These are phyloP conservation scores for Tricholoma furcatifolium DNA, from an alignment of 768 basidiomycete genomes.

Conservation along the genomic window DNA sequence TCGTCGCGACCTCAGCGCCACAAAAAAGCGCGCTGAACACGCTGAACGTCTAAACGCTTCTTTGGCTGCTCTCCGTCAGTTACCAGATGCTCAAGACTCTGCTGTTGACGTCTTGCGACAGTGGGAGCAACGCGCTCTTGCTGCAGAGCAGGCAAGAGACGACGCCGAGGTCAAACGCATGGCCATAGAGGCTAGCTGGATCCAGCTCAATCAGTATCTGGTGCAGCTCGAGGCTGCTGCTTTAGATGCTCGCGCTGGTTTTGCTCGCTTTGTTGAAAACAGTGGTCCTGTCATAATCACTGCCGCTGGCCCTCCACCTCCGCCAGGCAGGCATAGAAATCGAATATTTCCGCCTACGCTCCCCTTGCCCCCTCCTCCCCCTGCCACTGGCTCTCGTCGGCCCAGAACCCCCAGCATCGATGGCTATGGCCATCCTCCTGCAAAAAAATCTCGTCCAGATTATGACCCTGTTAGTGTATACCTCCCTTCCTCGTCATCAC, in stretches of 20 bases:
- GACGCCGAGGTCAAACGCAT: constrained; percentile 50
- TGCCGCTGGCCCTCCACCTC: constrained; percentile 23
- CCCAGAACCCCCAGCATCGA: constrained; percentile 38
- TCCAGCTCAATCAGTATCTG: constrained; percentile 48
- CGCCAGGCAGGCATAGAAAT: not conserved
- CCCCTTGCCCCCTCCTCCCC: constrained; percentile 41
- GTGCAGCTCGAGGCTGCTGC: constrained; percentile 41
- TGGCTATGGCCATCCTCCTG: constrained; percentile 42
- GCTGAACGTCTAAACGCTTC: constrained; percentile 42
- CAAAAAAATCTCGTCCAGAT: constrained; percentile 41
- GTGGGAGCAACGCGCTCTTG: constrained; percentile 47
- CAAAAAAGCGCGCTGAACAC: constrained; percentile 49
- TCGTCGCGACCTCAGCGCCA: constrained; percentile 42
- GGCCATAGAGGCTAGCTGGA: constrained; percentile 48
- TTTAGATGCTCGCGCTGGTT: constrained; percentile 49
- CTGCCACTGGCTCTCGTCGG: constrained; percentile 21
- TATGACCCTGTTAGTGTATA: constrained; percentile 6
- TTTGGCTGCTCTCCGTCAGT: constrained; percentile 16
- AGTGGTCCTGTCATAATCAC: constrained; percentile 41
- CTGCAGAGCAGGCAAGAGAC: constrained; percentile 53
- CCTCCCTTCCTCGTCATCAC: not conserved
- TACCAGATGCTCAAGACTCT: constrained; percentile 18
- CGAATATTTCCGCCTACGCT: constrained; percentile 24
- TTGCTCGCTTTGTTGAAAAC: constrained; percentile 42
- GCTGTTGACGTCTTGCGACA: constrained; percentile 38